A percentile compares a stretch with the other conserved stretches of the same genome.
phyloP scores from a whole-genome alignment of 805 yeast genomes.

The Zygoascus ofunaensis region DNA sequence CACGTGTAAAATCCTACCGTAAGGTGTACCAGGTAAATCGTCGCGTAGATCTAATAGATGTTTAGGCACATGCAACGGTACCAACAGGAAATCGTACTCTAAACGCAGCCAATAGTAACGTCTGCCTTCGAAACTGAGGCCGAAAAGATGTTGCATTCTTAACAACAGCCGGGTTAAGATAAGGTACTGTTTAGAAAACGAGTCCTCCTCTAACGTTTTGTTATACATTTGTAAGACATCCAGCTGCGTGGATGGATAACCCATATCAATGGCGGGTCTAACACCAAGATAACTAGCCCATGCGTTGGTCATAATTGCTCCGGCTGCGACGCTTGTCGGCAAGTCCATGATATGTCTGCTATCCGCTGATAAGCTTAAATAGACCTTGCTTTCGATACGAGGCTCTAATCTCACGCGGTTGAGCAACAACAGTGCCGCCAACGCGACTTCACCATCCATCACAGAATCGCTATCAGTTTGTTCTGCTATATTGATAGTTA shows the following conservation, averaged over 20 bases:
- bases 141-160: slow-evolving; percentile 1
- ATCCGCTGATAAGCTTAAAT: not conserved
- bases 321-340: slow-evolving; percentile 1
- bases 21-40: slow-evolving; percentile 8
- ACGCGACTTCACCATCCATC: not conserved
- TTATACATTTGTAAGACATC: slow-evolving; percentile 1
- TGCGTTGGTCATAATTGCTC: slow-evolving; percentile 1
- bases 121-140: not conserved
- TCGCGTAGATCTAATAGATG: slow-evolving; percentile 8
- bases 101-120: slow-evolving; percentile 4
- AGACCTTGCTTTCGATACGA: not conserved
- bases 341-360: not conserved
- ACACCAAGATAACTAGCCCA: slow-evolving; percentile 2
- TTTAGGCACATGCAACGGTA: slow-evolving; percentile 7
- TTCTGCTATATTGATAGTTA: too few relatives aligned
- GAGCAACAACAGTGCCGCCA: slow-evolving; percentile 1
- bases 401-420: slow-evolving; percentile 3
- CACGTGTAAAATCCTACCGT: slow-evolving; percentile 8
- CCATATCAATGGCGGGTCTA: not conserved
- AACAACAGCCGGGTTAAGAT: not conserved
- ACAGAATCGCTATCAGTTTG: not conserved
- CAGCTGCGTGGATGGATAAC: not conserved
- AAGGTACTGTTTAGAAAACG: slow-evolving; percentile 1
- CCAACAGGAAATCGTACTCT: slow-evolving; percentile 8
- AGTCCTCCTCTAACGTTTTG: not conserved